phyloP scores from a whole-genome alignment of 2,329 filamentous ascomycete species.

The Didymella glomerata region DNA sequence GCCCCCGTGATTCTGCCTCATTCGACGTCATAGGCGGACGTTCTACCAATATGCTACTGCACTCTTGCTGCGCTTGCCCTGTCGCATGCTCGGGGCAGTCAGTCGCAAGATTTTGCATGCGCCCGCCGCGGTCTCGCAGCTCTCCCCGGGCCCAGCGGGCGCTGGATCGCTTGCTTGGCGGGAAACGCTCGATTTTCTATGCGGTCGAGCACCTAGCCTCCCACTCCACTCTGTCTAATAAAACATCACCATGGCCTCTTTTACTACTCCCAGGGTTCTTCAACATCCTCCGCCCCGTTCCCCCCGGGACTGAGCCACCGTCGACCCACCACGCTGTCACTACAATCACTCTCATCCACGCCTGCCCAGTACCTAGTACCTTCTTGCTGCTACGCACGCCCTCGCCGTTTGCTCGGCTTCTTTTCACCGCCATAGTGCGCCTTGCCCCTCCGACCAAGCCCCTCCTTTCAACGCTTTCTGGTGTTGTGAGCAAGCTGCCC shows the following conservation, averaged over 20 bases:
- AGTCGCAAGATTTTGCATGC: slow-evolving; percentile 17
- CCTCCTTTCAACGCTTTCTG: slow-evolving; percentile 16
- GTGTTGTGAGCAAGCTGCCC: slow-evolving; percentile 28
- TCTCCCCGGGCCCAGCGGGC: slow-evolving; percentile 20
- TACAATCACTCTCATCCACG: slow-evolving; percentile 16
- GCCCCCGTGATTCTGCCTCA: slow-evolving; percentile 24
- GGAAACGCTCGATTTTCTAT: slow-evolving; percentile 21
- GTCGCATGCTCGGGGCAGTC: slow-evolving; percentile 6
- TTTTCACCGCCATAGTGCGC: slow-evolving; percentile 36
- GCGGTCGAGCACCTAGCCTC: slow-evolving; percentile 26
- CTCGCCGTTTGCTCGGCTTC: slow-evolving; percentile 41
- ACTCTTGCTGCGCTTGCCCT: slow-evolving; percentile 8
- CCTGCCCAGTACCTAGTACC: slow-evolving; percentile 13
- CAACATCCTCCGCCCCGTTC: slow-evolving; percentile 59
- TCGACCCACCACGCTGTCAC: slow-evolving; percentile 31
- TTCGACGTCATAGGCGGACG: slow-evolving; percentile 22
- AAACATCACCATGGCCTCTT: slow-evolving; percentile 52
- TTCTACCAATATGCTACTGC: slow-evolving; percentile 7
- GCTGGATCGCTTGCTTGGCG: slow-evolving; percentile 21
- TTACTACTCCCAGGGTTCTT: slow-evolving; percentile 53
- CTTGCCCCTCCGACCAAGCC: slow-evolving; percentile 29
- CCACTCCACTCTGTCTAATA: slow-evolving; percentile 40
- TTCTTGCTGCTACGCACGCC: slow-evolving; percentile 21
- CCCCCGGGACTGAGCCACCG: slow-evolving; percentile 58
- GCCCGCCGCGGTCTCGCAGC: slow-evolving; percentile 16